Base-by-base conservation (phyloP, 139 green algal genomes). In the Picochlorum sp. region DNA sequence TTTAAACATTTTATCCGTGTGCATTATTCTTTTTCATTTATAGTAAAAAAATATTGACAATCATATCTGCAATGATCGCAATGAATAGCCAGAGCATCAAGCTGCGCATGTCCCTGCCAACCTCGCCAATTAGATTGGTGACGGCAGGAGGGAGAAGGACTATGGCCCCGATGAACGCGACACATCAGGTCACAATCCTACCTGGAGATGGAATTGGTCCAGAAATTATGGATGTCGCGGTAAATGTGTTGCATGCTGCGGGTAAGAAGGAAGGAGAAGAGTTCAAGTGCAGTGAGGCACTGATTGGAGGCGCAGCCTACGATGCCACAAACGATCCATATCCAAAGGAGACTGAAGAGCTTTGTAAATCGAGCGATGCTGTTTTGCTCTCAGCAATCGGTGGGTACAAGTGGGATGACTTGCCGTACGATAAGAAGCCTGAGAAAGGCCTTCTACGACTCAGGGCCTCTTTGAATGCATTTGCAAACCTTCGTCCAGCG, bases 371-470 rank as follows among this genome's bases (percentile, higher is more conserved):
- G 16, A 84, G 74, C 44, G 88, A 99, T 61, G 70, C 89, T 0
- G 93, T 99, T 20, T 79, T 99, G 47, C 78, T 99, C 31, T 85
- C 92, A 9, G 90, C 80, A 25, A 94, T 95, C 33, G 87, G 87
- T 25, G 87, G 87, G 84, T 98, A 99, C 79, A 97, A 99, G 75
- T 99, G 93, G 93, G 92, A 99, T 77, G 86, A 57, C 12, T 72
- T 94, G 22, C 84, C 87, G 33, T 67, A 78, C 52, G 73, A 78
- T 4, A 65, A 89, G 61, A 72, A 88, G 24, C 93, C 93, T 6
- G 93, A 99, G 76, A 73, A 85, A 16, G 93, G 93, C 4, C 81
- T 99, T 40, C 74, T 99, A 30, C 78, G 70, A 20, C 84, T 99
- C 44, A 73, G 93, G 13, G 70, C 87, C 4, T 83, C 80, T 25